Percentiles rank a stretch among this genome's conserved stretches.
Conservation (phyloP, 148 eudicot genomes). For the Tetragonia tetragonoides region DNA sequence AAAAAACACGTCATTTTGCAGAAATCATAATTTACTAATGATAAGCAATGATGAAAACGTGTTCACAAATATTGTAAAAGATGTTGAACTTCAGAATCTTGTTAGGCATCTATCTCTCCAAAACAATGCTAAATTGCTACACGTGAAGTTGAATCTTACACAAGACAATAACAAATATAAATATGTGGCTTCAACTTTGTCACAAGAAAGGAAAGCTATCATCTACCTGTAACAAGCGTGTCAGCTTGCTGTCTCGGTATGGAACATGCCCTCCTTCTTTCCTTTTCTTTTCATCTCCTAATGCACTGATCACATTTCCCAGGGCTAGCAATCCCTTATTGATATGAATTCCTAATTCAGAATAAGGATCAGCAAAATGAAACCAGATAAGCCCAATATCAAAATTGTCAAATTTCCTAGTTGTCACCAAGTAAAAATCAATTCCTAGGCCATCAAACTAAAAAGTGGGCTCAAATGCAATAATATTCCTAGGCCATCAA, state of each 20-base stretch:
- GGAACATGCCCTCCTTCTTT: constrained; percentile 99
- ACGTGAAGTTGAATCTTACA: not conserved
- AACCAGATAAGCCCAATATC: not conserved
- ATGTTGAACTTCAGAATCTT: not conserved
- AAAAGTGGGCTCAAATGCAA: too few relatives aligned
- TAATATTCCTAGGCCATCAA: too few relatives aligned
- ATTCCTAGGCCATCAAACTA: not conserved
- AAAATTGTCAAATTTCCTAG: not conserved
- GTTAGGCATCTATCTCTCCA: not conserved
- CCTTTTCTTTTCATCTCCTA: constrained; percentile 94
- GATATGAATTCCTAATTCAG: constrained; percentile 74
- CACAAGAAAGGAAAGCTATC: not conserved
- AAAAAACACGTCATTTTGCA: not conserved
- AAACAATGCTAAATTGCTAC: not conserved
- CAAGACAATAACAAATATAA: not conserved
- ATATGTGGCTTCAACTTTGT: not conserved
- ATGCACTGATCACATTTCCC: constrained; percentile 94
- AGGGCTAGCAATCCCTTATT: constrained; percentile 91
- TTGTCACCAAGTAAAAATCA: not conserved
- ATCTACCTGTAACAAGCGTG: constrained; percentile 79
- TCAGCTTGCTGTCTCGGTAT: constrained; percentile 92
- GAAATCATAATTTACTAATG: not conserved
- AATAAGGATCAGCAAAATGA: not conserved
- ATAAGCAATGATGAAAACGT: not conserved
- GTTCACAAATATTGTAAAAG: not conserved